These are phyloP conservation scores for Curvularia hawaiiensis DNA, from an alignment of 2,329 filamentous ascomycete species.

Conservation along the genomic window DNA sequence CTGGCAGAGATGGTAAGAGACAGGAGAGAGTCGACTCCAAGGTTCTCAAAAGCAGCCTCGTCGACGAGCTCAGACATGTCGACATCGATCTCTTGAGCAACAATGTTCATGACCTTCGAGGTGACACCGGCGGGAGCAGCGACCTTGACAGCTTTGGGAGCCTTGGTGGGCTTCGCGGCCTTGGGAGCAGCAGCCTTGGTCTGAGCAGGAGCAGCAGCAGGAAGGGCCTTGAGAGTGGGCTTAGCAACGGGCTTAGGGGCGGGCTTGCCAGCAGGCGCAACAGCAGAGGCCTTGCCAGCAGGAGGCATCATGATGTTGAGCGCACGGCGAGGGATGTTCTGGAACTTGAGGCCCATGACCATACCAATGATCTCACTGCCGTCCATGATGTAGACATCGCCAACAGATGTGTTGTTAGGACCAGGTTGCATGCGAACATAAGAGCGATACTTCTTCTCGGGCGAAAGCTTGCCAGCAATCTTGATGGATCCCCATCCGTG, in stretches of 20 bases:
- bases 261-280: slow-evolving; percentile 36
- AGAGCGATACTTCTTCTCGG: slow-evolving; percentile 61
- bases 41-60: slow-evolving; percentile 64
- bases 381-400: slow-evolving; percentile 66
- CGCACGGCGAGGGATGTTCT: slow-evolving; percentile 68
- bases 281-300: slow-evolving; percentile 52
- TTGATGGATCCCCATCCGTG: slow-evolving; percentile 67
- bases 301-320: slow-evolving; percentile 71
- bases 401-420: slow-evolving; percentile 60
- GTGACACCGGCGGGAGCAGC: slow-evolving; percentile 52
- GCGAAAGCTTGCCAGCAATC: slow-evolving; percentile 58
- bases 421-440: slow-evolving; percentile 67
- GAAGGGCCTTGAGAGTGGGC: slow-evolving; percentile 43
- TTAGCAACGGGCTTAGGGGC: slow-evolving; percentile 42
- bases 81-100: slow-evolving; percentile 69
- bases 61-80: slow-evolving; percentile 64
- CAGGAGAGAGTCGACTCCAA: slow-evolving; percentile 66
- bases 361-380: slow-evolving; percentile 64
- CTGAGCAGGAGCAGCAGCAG: slow-evolving; percentile 43
- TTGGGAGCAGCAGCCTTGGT: slow-evolving; percentile 38
- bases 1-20: slow-evolving; percentile 66
- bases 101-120: slow-evolving; percentile 65
- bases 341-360: slow-evolving; percentile 68
- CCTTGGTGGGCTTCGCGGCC: slow-evolving; percentile 55
- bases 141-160: slow-evolving; percentile 55